A percentile compares a stretch with the other conserved stretches of the same genome.
Conservation (phyloP, 2,329 filamentous ascomycete species). For the Cordyceps cateniannulata region DNA sequence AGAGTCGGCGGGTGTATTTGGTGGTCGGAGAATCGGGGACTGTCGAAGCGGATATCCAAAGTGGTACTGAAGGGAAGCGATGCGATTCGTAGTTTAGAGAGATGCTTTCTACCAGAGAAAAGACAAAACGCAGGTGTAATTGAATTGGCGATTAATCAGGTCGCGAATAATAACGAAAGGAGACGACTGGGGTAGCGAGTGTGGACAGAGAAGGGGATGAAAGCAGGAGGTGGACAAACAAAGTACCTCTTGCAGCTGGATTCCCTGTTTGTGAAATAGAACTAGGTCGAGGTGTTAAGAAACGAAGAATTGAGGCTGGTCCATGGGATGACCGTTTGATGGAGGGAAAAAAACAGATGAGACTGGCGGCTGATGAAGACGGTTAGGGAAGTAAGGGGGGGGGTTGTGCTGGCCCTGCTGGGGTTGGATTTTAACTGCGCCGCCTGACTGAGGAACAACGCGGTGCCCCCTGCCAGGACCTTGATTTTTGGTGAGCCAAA, state of each 20-base stretch:
- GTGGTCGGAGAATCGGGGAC: neutral
- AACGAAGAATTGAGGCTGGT: neutral
- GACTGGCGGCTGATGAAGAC: neutral
- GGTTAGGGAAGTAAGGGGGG: neutral
- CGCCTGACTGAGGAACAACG: conserved; percentile 4
- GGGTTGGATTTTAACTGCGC: neutral
- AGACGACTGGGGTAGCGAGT: conserved; percentile 13
- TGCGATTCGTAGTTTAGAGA: neutral
- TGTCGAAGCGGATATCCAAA: neutral
- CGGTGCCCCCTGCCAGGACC: neutral
- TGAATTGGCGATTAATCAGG: conserved; percentile 5
- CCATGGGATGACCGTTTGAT: neutral
- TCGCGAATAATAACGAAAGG: conserved; percentile 13
- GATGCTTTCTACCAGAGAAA: conserved; percentile 13
- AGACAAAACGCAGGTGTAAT: neutral
- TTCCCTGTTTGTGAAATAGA: neutral
- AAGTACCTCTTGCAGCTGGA: neutral
- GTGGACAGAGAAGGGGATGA: neutral
- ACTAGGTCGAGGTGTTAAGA: neutral
- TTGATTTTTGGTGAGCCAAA: neutral
- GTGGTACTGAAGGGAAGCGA: neutral
- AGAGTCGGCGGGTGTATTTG: neutral
- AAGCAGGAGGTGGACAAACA: neutral
- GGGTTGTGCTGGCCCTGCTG: neutral
- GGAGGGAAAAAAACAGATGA: neutral